Percentiles rank a stretch among this genome's conserved stretches.
Conservation (phyloP, 1,284 basidiomycete genomes). For the Entoloma clypeatum region DNA sequence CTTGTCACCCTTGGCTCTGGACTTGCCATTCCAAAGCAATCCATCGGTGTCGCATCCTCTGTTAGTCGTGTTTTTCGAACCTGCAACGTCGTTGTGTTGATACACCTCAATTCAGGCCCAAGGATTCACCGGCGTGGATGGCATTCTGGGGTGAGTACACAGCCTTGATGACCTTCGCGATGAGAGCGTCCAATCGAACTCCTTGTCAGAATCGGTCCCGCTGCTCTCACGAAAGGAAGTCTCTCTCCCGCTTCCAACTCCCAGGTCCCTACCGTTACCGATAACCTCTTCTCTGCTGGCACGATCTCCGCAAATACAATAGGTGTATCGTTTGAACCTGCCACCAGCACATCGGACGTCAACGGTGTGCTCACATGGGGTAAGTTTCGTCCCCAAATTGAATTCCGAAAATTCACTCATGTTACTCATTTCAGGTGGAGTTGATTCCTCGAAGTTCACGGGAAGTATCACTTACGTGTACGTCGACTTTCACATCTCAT, state of each 20-base stretch:
- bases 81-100: background rate
- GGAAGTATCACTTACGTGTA: constrained; percentile 44
- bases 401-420: background rate
- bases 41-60: constrained; percentile 50
- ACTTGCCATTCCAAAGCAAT: constrained; percentile 41
- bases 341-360: constrained; percentile 24
- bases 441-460: constrained; percentile 45
- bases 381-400: constrained; percentile 12
- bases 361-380: constrained; percentile 50
- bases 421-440: constrained; percentile 40
- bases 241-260: constrained; percentile 28
- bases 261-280: constrained; percentile 44
- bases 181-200: too few species aligned
- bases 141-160: constrained; percentile 46
- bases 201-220: constrained; percentile 42
- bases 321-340: constrained; percentile 49
- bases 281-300: constrained; percentile 42
- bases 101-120: constrained; percentile 20
- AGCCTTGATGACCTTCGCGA: too few species aligned
- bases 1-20: constrained; percentile 34
- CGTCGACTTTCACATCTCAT: constrained; percentile 21
- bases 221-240: constrained; percentile 44
- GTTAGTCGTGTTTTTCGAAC: constrained; percentile 26
- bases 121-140: constrained; percentile 43
- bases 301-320: constrained; percentile 36